These are phyloP conservation scores for Candida ipomoeae DNA, from an alignment of 805 yeast species.

Conservation along the genomic window DNA sequence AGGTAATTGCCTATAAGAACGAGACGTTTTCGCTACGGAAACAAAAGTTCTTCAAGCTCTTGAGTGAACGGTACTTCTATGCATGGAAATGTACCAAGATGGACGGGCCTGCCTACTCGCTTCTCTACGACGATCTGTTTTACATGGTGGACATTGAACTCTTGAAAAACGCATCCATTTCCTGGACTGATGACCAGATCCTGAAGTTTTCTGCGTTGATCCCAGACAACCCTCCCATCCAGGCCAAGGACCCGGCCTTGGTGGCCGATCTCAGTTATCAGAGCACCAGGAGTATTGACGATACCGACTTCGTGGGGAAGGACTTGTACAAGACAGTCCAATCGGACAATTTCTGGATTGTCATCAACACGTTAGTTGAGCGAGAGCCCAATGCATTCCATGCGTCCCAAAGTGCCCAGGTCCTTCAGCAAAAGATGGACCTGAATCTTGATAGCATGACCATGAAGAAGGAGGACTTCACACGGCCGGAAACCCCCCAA, in stretches of 20 bases:
- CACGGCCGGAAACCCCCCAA: not conserved
- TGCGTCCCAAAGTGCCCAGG: conserved; percentile 3
- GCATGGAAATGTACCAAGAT: conserved; percentile 17
- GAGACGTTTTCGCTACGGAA: conserved; percentile 4
- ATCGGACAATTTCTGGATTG: conserved; percentile 19
- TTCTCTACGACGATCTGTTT: conserved; percentile 3
- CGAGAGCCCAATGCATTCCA: conserved; percentile 9
- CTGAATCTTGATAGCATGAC: not conserved
- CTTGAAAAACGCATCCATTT: conserved; percentile 6
- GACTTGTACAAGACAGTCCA: conserved; percentile 17
- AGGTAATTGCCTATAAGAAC: not conserved
- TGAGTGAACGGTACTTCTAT: conserved; percentile 16
- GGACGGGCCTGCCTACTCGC: conserved; percentile 7
- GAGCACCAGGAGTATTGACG: conserved; percentile 8
- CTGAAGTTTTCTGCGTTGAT: conserved; percentile 6
- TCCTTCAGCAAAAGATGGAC: not conserved
- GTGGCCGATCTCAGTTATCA: conserved; percentile 10
- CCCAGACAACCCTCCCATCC: conserved; percentile 7
- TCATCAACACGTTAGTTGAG: conserved; percentile 11
- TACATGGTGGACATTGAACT: conserved; percentile 6
- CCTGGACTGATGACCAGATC: conserved; percentile 11
- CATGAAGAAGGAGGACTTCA: not conserved
- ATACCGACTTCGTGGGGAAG: conserved; percentile 7
- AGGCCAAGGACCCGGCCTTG: not conserved
- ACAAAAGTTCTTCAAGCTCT: conserved; percentile 10